Evolutionary conservation across 1,139 yeast genomes (phyloP), one percentile per base, ranked within the genome.

Genomic region (Groenewaldozyma sp.): DNA sequence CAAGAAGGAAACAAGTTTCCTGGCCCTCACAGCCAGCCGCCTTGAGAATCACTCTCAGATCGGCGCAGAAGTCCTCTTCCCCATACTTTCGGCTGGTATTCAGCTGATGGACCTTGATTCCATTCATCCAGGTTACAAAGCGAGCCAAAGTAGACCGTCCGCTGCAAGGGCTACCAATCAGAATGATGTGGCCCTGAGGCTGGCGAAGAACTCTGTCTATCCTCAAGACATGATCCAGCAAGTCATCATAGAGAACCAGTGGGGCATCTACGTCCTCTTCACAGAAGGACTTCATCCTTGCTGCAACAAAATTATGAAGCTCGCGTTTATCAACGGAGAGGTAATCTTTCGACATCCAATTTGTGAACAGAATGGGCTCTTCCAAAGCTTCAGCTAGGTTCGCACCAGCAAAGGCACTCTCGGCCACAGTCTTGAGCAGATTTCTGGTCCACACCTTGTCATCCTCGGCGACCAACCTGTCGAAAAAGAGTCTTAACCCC

Each of bases 71-170:
- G 39, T 84, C 82, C 0, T 55, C 56, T 14, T 83, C 64, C 0
- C 72, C 60, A 53, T 76, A 87, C 16, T 65, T 65, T 13, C 74
- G 59, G 26, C 73, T 68, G 0, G 82, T 81, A 32, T 64, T 67
- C 31, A 91, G 67, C 49, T 78, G 86, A 18, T 70, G 63, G 0
- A 77, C 68, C 33, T 68, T 72, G 19, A 84, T 58, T 0, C 95
- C 96, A 55, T 83, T 82, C 65, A 87, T 74, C 97, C 97, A 91
- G 0, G 94, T 77, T 3, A 84, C 95, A 67, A 91, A 88, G 45
- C 78, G 73, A 0, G 84, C 69, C 34, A 87, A 54, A 0, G 93
- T 80, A 0, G 84, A 71, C 58, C 54, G 84, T 1, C 97, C 97
- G 50, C 88, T 75, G 1, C 94, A 75, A 44, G 86, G 73, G 1